Conservation (phyloP, 1,284 basidiomycete species). For the Sporisorium graminicola region DNA sequence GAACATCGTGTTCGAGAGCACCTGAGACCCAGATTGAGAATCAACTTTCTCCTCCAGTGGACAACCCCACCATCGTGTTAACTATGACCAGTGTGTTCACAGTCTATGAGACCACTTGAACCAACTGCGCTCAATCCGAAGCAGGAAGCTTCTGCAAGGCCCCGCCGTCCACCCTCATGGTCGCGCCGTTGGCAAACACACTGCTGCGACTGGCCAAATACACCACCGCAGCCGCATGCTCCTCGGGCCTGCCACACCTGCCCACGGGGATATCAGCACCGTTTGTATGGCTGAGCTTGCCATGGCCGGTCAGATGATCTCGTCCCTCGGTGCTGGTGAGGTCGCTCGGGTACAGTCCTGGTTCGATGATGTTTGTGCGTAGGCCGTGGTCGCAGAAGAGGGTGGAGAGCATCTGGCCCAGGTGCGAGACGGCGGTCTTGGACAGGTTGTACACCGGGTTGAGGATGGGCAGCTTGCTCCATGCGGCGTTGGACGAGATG, state of each 20-base stretch:
- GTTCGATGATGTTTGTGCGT: constrained; percentile 45
- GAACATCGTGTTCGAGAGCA: no score
- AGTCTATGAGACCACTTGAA: no score
- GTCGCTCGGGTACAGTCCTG: constrained; percentile 46
- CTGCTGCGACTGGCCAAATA: constrained; percentile 27
- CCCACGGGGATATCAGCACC: constrained; percentile 53
- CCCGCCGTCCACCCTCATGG: constrained; percentile 44
- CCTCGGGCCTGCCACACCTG: constrained; percentile 36
- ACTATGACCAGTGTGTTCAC: no score
- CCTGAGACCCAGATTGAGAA: no score
- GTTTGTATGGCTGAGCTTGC: constrained; percentile 40
- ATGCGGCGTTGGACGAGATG: constrained; percentile 50
- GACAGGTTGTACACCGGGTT: constrained; percentile 57
- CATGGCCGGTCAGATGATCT: constrained; percentile 28
- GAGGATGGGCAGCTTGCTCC: constrained; percentile 50
- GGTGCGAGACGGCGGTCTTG: constrained; percentile 48
- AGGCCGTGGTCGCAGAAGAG: constrained; percentile 38
- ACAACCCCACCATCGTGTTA: no score
- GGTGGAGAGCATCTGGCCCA: constrained; percentile 41
- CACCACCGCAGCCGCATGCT: constrained; percentile 41
- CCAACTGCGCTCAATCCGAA: constrained; percentile 33
- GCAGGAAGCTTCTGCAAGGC: constrained; percentile 49
- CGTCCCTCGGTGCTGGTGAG: constrained; percentile 31
- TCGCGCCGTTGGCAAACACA: constrained; percentile 48
- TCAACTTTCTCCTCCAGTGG: no score